A percentile compares a stretch with the other conserved stretches of the same genome.
These are phyloP conservation scores for Naematelia encephala DNA, from an alignment of 768 basidiomycete species.

Conservation along the genomic window DNA sequence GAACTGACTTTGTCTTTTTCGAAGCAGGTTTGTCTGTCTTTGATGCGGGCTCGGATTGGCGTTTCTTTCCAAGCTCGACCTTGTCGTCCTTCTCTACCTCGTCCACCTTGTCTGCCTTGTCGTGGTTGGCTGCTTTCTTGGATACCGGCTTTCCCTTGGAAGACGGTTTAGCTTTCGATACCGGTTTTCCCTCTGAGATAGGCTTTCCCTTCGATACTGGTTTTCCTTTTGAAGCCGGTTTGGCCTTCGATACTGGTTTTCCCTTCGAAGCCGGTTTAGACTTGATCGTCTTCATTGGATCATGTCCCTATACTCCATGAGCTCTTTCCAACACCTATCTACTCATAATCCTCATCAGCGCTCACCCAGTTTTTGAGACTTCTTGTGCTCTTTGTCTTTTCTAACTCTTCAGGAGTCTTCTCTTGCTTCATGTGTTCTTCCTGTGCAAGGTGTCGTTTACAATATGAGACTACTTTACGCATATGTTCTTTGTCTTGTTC, in stretches of 20 bases:
- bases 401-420: conserved; percentile 64
- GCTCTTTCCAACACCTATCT: not conserved
- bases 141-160: conserved; percentile 13
- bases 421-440: conserved; percentile 60
- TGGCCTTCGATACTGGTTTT: conserved; percentile 15
- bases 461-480: conserved; percentile 51
- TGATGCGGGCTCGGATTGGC: not conserved
- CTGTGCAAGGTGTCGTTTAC: conserved; percentile 50
- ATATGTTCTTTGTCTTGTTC: conserved; percentile 53
- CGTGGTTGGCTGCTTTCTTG: conserved; percentile 11
- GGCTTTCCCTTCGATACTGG: conserved; percentile 10
- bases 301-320: conserved; percentile 36
- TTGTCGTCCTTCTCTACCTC: conserved; percentile 16
- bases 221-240: conserved; percentile 20
- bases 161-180: conserved; percentile 19
- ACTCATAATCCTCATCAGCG: not conserved
- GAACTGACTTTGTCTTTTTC: conserved; percentile 45
- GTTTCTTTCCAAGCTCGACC: not conserved
- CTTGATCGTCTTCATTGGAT: conserved; percentile 40
- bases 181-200: conserved; percentile 12
- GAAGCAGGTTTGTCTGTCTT: conserved; percentile 29
- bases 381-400: conserved; percentile 45
- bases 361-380: conserved; percentile 50
- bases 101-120: conserved; percentile 15
- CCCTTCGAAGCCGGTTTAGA: conserved; percentile 24